These are phyloP conservation scores for Murraya koenigii DNA, from an alignment of 345 rosid genomes.

Conservation along the genomic window DNA sequence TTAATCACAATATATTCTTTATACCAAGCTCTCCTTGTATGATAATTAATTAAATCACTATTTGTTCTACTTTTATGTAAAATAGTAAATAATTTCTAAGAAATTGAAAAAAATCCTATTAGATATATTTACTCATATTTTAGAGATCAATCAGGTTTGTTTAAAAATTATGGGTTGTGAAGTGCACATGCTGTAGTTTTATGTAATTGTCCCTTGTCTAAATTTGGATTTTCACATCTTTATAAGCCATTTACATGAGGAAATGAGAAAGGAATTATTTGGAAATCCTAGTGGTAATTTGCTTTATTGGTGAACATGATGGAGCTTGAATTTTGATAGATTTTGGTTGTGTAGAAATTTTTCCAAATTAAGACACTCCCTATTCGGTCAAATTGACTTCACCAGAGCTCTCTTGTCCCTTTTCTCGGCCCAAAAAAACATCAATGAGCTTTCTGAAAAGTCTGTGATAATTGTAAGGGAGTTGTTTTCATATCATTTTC, in stretches of 20 bases:
- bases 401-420: not conserved
- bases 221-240: not conserved
- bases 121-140: too few species aligned
- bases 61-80: too few species aligned
- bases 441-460: not conserved
- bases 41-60: too few species aligned
- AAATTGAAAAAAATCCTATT: too few species aligned
- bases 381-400: not conserved
- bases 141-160: not conserved
- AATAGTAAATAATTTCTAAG: too few species aligned
- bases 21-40: too few species aligned
- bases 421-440: not conserved
- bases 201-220: not conserved
- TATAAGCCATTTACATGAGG: not conserved
- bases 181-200: not conserved
- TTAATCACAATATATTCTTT: too few species aligned
- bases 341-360: not conserved
- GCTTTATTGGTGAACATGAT: not conserved
- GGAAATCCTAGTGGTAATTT: not conserved
- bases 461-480: not conserved
- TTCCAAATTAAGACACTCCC: not conserved
- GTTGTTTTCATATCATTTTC: not conserved
- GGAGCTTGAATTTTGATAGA: not conserved
- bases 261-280: not conserved
- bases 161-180: not conserved